phyloP scores from a whole-genome alignment of 2,329 filamentous ascomycete genomes.

The Lecanicillium sp. region DNA sequence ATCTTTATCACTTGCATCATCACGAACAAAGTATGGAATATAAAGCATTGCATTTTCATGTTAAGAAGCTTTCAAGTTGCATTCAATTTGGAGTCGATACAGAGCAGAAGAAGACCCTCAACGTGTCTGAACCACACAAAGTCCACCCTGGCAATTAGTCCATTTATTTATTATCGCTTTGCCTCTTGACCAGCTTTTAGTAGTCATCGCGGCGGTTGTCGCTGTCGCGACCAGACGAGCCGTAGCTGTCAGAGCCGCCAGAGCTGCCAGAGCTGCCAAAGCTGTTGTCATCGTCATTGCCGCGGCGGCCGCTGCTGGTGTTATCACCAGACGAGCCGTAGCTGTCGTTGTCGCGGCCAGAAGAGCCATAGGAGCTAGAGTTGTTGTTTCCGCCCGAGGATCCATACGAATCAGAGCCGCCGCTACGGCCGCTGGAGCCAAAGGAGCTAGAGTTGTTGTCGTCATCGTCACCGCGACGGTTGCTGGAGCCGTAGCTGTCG shows the following conservation, averaged over 20 bases:
- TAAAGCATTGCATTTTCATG: too few species aligned
- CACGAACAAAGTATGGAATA: too few species aligned
- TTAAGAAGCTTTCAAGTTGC: too few species aligned
- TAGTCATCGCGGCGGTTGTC: slow-evolving; percentile 6
- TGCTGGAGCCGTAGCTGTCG: slow-evolving; percentile 8
- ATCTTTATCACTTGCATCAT: too few species aligned
- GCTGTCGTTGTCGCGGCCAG: slow-evolving; percentile 10
- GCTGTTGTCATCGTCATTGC: slow-evolving; percentile 10
- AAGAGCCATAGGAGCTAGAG: slow-evolving; percentile 13
- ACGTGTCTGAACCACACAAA: too few species aligned
- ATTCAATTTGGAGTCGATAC: too few species aligned
- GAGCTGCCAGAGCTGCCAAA: slow-evolving; percentile 14
- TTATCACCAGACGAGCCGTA: slow-evolving; percentile 14
- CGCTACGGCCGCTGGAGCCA: neutral
- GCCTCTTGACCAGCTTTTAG: too few species aligned
- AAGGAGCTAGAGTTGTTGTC: neutral
- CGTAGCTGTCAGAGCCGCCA: slow-evolving; percentile 13
- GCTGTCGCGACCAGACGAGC: slow-evolving; percentile 10
- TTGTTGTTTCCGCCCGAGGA: slow-evolving; percentile 7
- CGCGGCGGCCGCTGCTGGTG: slow-evolving; percentile 8
- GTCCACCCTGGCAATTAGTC: too few species aligned
- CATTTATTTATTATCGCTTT: too few species aligned
- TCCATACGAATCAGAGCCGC: slow-evolving; percentile 10
- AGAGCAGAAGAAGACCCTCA: too few species aligned
- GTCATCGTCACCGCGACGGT: slow-evolving; percentile 7